Evolutionary conservation across 176 grass and related monocot genomes (phyloP).

Genomic region (Coix lacrymajobi): DNA sequence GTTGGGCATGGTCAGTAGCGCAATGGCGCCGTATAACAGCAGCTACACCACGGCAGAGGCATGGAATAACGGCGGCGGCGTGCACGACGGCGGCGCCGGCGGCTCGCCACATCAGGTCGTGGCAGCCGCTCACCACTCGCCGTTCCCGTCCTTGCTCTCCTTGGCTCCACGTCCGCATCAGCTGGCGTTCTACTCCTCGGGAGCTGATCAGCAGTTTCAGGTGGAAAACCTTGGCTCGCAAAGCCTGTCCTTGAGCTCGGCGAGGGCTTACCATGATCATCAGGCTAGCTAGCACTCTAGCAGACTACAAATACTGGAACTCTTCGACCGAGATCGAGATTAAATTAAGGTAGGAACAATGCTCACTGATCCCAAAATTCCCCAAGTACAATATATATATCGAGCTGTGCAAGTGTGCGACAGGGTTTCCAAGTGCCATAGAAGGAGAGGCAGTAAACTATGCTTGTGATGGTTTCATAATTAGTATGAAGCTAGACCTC

Average conservation of each 20-base stretch:
- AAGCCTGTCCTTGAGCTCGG: constrained; percentile 46
- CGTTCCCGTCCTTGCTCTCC: constrained; percentile 45
- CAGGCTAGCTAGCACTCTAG: constrained; percentile 1
- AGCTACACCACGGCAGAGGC: constrained; percentile 28
- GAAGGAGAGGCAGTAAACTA: constrained; percentile 1
- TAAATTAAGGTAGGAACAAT: constrained; percentile 38
- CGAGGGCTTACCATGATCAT: constrained; percentile 44
- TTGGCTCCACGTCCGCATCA: constrained; percentile 56
- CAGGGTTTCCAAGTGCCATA: constrained; percentile 20
- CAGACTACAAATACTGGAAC: not conserved
- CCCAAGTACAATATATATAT: constrained; percentile 1
- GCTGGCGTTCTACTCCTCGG: constrained; percentile 44
- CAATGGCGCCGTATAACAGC: constrained; percentile 20
- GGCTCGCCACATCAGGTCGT: constrained; percentile 39
- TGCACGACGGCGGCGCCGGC: constrained; percentile 14
- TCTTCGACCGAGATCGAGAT: not conserved
- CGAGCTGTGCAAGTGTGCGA: not conserved
- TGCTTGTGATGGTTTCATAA: not conserved
- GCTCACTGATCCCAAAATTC: constrained; percentile 18
- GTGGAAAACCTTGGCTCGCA: constrained; percentile 42
- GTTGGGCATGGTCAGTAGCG: constrained; percentile 27
- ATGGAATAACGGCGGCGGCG: constrained; percentile 50
- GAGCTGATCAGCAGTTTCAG: constrained; percentile 40
- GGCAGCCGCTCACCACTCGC: constrained; percentile 15
- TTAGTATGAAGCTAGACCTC: not conserved